phyloP scores from a whole-genome alignment of 2,329 filamentous ascomycete species.

The Cladosporium phlei region DNA sequence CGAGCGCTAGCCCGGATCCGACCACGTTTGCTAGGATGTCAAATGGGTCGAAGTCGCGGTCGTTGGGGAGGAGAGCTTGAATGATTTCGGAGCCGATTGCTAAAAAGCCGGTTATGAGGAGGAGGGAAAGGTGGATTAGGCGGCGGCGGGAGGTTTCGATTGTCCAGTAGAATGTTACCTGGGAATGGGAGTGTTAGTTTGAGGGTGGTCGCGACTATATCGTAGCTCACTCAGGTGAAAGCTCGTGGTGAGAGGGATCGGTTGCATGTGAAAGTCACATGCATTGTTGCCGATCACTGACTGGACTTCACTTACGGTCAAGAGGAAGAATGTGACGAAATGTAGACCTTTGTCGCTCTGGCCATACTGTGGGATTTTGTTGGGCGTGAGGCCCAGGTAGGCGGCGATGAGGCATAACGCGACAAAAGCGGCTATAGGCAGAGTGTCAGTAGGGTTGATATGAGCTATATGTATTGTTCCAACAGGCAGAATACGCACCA shows the following conservation, averaged over 20 bases:
- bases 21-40: constrained; percentile 85
- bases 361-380: constrained; percentile 59
- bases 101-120: constrained; percentile 69
- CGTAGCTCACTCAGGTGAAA: no score
- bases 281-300: no score
- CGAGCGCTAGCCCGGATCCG: constrained; percentile 68
- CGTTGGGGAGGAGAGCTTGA: constrained; percentile 64
- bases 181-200: neutral
- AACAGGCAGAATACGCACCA: constrained; percentile 61
- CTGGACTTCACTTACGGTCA: constrained; percentile 62
- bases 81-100: constrained; percentile 72
- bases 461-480: no score
- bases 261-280: no score
- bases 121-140: constrained; percentile 74
- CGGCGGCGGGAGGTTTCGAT: constrained; percentile 84
- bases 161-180: constrained; percentile 80
- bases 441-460: constrained; percentile 1
- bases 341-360: constrained; percentile 80
- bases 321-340: constrained; percentile 78
- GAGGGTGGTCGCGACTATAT: no score
- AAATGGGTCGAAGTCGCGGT: constrained; percentile 64
- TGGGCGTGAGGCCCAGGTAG: constrained; percentile 70
- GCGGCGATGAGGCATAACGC: constrained; percentile 64
- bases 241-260: neutral
- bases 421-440: constrained; percentile 41